Conservation (phyloP, 129 eudicot genomes). For the Flaveria sonorensis region DNA sequence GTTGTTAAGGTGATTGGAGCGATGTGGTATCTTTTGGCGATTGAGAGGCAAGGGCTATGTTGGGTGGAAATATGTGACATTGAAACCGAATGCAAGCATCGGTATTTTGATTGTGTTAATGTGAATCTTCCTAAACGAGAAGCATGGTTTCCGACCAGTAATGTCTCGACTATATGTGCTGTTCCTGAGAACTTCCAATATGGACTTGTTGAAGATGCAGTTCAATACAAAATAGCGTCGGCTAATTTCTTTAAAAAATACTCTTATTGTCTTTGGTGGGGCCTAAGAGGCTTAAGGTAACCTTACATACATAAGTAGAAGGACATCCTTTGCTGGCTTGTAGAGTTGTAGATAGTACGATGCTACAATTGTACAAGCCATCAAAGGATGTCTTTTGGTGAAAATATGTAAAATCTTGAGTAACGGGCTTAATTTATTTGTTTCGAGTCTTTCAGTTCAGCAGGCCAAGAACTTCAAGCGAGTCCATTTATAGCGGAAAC, state of each 20-base stretch:
- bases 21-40: constrained; percentile 73
- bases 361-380: neutral
- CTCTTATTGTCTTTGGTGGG: constrained; percentile 86
- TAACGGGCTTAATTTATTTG: neutral
- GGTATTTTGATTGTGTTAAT: constrained; percentile 50
- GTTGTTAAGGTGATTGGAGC: constrained; percentile 66
- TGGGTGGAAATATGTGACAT: constrained; percentile 62
- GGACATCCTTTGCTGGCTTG: neutral
- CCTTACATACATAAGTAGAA: neutral
- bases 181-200: constrained; percentile 35
- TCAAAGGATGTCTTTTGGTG: neutral
- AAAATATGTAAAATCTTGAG: neutral
- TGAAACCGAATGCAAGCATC: constrained; percentile 44
- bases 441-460: constrained; percentile 51
- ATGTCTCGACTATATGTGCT: constrained; percentile 46
- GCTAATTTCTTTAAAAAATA: constrained; percentile 53
- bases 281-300: constrained; percentile 70
- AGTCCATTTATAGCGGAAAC: constrained; percentile 71
- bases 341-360: neutral
- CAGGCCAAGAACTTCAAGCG: constrained; percentile 69
- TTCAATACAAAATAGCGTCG: constrained; percentile 35
- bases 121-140: constrained; percentile 37
- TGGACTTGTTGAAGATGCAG: constrained; percentile 63
- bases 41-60: constrained; percentile 75
- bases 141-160: constrained; percentile 55